A percentile compares a stretch with the other conserved stretches of the same genome.
These are phyloP conservation scores for Aeschynomene evenia DNA, from an alignment of 306 rosid genomes.

Conservation along the genomic window DNA sequence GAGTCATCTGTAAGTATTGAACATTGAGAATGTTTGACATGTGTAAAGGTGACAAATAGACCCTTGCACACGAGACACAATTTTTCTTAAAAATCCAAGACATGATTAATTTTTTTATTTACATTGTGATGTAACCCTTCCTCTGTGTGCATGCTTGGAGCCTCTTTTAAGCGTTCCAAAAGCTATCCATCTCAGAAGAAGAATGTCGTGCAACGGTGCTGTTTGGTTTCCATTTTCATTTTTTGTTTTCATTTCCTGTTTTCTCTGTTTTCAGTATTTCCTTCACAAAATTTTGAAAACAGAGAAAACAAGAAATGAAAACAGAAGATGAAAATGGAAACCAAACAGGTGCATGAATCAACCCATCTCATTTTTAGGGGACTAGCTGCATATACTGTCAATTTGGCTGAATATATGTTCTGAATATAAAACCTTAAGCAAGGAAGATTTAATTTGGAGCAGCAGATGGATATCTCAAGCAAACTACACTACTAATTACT, in stretches of 20 bases:
- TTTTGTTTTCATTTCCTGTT: too few species aligned
- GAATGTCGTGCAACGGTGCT: neutral
- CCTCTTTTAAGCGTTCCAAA: neutral
- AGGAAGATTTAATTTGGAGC: neutral
- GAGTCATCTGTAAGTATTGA: neutral
- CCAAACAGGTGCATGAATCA: neutral
- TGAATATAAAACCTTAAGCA: neutral
- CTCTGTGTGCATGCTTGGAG: neutral
- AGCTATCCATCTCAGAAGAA: neutral
- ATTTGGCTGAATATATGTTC: neutral
- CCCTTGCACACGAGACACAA: neutral
- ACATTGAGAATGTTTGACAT: neutral
- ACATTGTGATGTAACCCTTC: neutral
- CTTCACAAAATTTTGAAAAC: too few species aligned
- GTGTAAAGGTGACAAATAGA: neutral
- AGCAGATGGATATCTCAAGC: constrained; percentile 35
- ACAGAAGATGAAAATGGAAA: too few species aligned
- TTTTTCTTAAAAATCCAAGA: neutral
- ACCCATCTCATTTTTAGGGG: neutral
- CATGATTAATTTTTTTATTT: neutral
- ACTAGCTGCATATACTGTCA: too few species aligned
- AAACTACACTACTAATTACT: constrained; percentile 26
- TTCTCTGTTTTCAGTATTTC: too few species aligned
- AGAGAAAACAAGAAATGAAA: too few species aligned
- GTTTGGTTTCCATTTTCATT: too few species aligned